Conservation (phyloP, 805 yeast species). For the Metschnikowia noctiluminum region DNA sequence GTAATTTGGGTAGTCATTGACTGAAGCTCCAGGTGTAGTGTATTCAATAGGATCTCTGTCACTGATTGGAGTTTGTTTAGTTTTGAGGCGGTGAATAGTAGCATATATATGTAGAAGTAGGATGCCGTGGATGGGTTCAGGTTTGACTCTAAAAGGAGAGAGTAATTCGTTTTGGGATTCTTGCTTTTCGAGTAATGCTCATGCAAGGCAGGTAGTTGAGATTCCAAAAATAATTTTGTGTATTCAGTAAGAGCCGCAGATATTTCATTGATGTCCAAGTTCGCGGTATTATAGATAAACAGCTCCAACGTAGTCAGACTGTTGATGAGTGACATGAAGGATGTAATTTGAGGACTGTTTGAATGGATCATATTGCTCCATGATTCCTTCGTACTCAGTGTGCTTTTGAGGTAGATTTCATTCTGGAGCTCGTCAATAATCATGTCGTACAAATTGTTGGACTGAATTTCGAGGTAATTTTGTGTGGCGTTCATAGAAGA, state of each 20-base stretch:
- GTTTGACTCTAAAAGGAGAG: conserved; percentile 29
- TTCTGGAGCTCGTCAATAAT: conserved; percentile 73
- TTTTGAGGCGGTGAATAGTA: conserved; percentile 56
- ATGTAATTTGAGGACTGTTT: conserved; percentile 34
- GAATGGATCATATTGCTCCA: conserved; percentile 20
- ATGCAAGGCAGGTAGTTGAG: conserved; percentile 30
- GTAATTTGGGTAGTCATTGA: conserved; percentile 58
- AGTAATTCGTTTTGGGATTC: conserved; percentile 23
- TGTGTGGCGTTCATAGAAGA: conserved; percentile 51
- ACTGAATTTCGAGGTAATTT: conserved; percentile 52
- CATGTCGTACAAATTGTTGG: conserved; percentile 61
- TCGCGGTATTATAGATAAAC: conserved; percentile 53
- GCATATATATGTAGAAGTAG: conserved; percentile 49
- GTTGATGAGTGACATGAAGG: conserved; percentile 31
- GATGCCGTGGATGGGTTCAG: conserved; percentile 37
- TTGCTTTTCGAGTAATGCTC: conserved; percentile 19
- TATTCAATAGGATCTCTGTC: conserved; percentile 49
- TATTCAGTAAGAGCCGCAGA: conserved; percentile 36
- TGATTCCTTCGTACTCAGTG: conserved; percentile 10
- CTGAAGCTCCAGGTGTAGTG: conserved; percentile 60
- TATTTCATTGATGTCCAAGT: conserved; percentile 52
- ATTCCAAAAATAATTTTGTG: conserved; percentile 26
- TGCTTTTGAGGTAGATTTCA: conserved; percentile 57
- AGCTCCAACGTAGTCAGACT: conserved; percentile 47
- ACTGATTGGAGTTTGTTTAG: conserved; percentile 61